Conservation (phyloP, 2,329 filamentous ascomycete species). For the Aspergillus sojae region DNA sequence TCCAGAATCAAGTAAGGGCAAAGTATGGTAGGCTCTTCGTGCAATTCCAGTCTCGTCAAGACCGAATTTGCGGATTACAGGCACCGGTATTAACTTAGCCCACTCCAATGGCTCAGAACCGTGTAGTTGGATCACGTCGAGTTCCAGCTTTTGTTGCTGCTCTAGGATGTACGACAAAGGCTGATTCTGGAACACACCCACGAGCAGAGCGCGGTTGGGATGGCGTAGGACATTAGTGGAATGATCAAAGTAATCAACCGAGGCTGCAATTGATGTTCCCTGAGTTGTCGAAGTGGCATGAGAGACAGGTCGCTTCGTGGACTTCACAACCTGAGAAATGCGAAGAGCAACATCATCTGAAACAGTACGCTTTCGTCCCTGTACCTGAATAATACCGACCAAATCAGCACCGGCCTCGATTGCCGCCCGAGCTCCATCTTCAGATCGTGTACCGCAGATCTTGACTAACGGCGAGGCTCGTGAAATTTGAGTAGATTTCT, state of each 20-base stretch:
- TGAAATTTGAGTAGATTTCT: constrained; percentile 23
- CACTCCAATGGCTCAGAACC: constrained; percentile 91
- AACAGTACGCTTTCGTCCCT: constrained; percentile 78
- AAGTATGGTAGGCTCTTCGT: constrained; percentile 75
- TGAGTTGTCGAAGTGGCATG: constrained; percentile 14
- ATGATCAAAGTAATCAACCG: constrained; percentile 71
- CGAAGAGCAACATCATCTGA: constrained; percentile 74
- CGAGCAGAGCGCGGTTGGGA: constrained; percentile 71
- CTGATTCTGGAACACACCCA: constrained; percentile 94
- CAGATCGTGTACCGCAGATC: constrained; percentile 87
- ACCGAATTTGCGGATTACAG: constrained; percentile 84
- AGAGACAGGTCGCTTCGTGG: constrained; percentile 35
- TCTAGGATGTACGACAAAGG: constrained; percentile 78
- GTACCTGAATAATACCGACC: constrained; percentile 88
- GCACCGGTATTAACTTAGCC: constrained; percentile 85
- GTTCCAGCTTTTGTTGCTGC: constrained; percentile 71
- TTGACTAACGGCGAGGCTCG: constrained; percentile 70
- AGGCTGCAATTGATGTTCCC: constrained; percentile 27
- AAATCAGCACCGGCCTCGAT: constrained; percentile 87
- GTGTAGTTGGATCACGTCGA: constrained; percentile 92
- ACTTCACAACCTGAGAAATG: constrained; percentile 78
- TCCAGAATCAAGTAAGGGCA: constrained; percentile 86
- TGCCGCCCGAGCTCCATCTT: constrained; percentile 77
- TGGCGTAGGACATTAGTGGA: constrained; percentile 51
- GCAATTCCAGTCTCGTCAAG: constrained; percentile 74